Percentiles rank a stretch among this genome's conserved stretches.
phyloP scores from a whole-genome alignment of 108 stramenopile genomes.

The Skeletonema potamos region DNA sequence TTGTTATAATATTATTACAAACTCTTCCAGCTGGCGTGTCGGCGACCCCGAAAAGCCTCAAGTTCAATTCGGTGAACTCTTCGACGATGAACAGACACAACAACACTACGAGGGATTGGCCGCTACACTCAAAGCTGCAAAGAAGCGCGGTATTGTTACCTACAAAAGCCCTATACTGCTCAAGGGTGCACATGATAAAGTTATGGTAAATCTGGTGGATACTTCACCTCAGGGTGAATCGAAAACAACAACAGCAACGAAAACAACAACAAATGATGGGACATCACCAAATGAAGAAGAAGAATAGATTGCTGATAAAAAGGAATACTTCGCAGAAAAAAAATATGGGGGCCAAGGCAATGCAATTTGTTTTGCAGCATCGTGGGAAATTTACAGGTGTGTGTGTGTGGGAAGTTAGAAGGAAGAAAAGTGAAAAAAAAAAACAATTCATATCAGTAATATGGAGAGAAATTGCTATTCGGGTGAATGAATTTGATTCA shows the following conservation, averaged over 20 bases:
- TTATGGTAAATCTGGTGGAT: slow-evolving; percentile 51
- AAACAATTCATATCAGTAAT: neutral
- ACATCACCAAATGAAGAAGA: neutral
- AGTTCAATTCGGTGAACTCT: slow-evolving; percentile 64
- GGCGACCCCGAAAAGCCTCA: slow-evolving; percentile 37
- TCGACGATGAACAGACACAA: slow-evolving; percentile 70
- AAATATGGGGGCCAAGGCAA: too few species aligned
- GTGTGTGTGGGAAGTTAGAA: neutral
- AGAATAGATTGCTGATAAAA: neutral
- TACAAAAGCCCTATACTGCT: slow-evolving; percentile 72
- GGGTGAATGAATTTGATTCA: neutral
- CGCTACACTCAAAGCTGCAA: slow-evolving; percentile 70
- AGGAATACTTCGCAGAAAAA: too few species aligned
- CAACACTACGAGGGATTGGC: slow-evolving; percentile 71
- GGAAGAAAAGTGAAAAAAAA: neutral
- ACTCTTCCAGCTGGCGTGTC: slow-evolving; percentile 22
- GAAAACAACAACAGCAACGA: too few species aligned
- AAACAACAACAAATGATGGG: neutral
- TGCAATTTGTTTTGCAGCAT: neutral
- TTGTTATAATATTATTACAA: neutral
- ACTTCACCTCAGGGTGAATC: slow-evolving; percentile 9
- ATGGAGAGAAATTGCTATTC: too few species aligned
- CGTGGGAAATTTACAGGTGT: neutral
- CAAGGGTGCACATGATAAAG: slow-evolving; percentile 75
- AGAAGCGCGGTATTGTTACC: slow-evolving; percentile 62